A percentile compares a stretch with the other conserved stretches of the same genome.
These are phyloP conservation scores for Gossypium anomalum DNA, from an alignment of 345 rosid species.

Conservation along the genomic window DNA sequence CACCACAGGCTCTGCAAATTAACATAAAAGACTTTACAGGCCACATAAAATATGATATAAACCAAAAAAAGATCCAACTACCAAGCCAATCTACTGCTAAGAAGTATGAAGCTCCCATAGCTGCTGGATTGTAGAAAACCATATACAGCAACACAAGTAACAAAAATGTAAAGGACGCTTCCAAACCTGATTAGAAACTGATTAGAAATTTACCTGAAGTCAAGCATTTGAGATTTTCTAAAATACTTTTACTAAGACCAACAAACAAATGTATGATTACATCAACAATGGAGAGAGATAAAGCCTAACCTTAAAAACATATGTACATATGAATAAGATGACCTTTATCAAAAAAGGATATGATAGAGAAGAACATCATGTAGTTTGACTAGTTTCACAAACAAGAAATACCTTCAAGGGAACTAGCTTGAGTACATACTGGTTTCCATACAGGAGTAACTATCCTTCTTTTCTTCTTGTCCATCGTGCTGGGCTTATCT, in stretches of 20 bases:
- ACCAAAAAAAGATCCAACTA: neutral
- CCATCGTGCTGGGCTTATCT: slow-evolving; percentile 22
- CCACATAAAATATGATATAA: slow-evolving; percentile 7
- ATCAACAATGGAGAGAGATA: neutral
- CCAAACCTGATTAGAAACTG: neutral
- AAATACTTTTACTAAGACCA: neutral
- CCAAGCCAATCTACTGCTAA: neutral
- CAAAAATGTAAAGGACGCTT: neutral
- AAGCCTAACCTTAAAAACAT: neutral
- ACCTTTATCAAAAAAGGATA: neutral
- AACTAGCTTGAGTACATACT: slow-evolving; percentile 41
- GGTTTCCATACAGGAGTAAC: slow-evolving; percentile 51
- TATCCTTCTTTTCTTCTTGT: slow-evolving; percentile 33
- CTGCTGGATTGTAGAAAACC: neutral
- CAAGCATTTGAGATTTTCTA: neutral
- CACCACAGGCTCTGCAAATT: slow-evolving; percentile 20
- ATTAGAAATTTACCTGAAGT: neutral
- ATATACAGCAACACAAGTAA: neutral
- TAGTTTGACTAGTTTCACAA: neutral
- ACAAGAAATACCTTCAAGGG: slow-evolving; percentile 43
- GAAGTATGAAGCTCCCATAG: neutral
- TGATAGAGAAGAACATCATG: neutral
- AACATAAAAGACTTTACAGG: slow-evolving; percentile 5
- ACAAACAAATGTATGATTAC: neutral
- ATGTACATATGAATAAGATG: neutral